phyloP scores from a whole-genome alignment of 1,284 basidiomycete species.

The Trametes versicolor region DNA sequence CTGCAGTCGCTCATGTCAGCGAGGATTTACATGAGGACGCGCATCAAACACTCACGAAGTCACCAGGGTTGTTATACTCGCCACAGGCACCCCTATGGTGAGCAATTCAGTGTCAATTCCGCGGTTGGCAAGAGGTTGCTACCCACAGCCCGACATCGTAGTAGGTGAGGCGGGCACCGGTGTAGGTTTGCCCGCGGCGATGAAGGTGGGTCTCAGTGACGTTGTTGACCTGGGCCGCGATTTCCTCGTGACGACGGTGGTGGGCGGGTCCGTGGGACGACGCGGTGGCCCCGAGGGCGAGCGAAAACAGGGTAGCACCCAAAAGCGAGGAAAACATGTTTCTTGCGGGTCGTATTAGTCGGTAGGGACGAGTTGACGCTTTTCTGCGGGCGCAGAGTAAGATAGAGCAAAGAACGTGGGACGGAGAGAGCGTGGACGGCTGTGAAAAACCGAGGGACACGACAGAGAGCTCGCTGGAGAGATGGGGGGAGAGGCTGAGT shows the following conservation, averaged over 20 bases:
- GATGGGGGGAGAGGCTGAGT: slow-evolving; percentile 26
- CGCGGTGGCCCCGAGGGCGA: slow-evolving; percentile 40
- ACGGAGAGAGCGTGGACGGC: slow-evolving; percentile 33
- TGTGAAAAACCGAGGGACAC: slow-evolving; percentile 15
- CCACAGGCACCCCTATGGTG: slow-evolving; percentile 65
- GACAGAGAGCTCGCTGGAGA: slow-evolving; percentile 16
- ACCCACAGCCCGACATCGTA: slow-evolving; percentile 53
- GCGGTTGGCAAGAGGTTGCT: not conserved
- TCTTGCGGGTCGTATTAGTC: slow-evolving; percentile 22
- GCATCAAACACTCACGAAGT: slow-evolving; percentile 58
- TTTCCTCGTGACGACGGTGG: slow-evolving; percentile 44
- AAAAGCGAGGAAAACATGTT: slow-evolving; percentile 41
- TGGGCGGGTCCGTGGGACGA: slow-evolving; percentile 34
- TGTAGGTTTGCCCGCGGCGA: slow-evolving; percentile 37
- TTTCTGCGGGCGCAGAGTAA: slow-evolving; percentile 19
- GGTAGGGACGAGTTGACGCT: slow-evolving; percentile 9
- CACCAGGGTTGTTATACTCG: slow-evolving; percentile 50
- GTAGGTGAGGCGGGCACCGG: slow-evolving; percentile 51
- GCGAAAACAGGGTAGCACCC: slow-evolving; percentile 40
- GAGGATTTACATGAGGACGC: not conserved
- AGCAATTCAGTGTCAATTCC: slow-evolving; percentile 8
- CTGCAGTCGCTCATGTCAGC: not conserved
- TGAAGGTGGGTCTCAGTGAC: slow-evolving; percentile 30
- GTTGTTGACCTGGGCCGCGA: slow-evolving; percentile 25
- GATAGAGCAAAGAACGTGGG: slow-evolving; percentile 36